Percentiles rank a stretch among this genome's conserved stretches.
These are phyloP conservation scores for Rubus parviflorus DNA, from an alignment of 306 rosid species.

Conservation along the genomic window DNA sequence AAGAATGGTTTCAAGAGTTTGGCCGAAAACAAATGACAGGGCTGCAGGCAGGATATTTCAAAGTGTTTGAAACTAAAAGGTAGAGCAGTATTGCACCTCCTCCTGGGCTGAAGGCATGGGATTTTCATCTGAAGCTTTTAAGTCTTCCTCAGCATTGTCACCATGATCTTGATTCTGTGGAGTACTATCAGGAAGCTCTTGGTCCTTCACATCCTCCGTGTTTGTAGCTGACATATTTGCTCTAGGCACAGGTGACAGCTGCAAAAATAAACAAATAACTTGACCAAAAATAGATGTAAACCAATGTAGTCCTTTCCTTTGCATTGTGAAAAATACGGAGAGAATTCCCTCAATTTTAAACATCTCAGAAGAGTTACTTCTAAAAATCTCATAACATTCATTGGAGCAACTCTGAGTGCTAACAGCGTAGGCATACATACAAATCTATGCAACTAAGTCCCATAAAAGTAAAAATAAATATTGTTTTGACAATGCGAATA, in stretches of 20 bases:
- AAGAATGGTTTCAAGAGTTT: neutral
- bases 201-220: slow-evolving; percentile 53
- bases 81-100: slow-evolving; percentile 51
- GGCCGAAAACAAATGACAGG: neutral
- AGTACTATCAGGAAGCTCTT: slow-evolving; percentile 41
- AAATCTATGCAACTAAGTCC: neutral
- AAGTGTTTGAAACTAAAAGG: slow-evolving; percentile 5
- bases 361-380: neutral
- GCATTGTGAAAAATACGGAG: neutral
- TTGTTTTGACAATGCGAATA: no score
- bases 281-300: slow-evolving; percentile 9
- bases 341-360: neutral
- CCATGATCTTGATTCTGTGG: slow-evolving; percentile 40
- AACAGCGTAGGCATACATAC: neutral
- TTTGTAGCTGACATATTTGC: slow-evolving; percentile 55
- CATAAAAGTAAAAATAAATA: no score
- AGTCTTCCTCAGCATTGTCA: slow-evolving; percentile 46
- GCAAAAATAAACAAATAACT: slow-evolving; percentile 20
- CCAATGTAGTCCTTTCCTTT: neutral
- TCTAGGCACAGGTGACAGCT: slow-evolving; percentile 22
- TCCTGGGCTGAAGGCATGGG: slow-evolving; percentile 69
- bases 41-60: neutral
- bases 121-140: slow-evolving; percentile 35
- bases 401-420: neutral
- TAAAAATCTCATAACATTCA: neutral